These are phyloP conservation scores for Pseudogymnoascus verrucosus DNA, from an alignment of 2,329 filamentous ascomycete species.

Conservation along the genomic window DNA sequence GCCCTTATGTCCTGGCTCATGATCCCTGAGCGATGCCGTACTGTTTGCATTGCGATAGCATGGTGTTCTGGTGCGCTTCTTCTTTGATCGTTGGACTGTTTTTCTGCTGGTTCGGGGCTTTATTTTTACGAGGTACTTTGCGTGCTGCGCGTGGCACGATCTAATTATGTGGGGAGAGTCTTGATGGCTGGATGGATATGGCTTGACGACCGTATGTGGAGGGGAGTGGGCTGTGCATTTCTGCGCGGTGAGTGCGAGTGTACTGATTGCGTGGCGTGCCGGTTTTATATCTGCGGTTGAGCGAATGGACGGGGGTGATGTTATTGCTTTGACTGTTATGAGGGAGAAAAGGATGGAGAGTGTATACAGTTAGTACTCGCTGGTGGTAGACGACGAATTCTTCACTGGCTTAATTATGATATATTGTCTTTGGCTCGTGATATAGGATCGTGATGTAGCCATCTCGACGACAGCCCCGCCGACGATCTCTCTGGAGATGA, in stretches of 20 bases:
- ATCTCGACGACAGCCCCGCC: background rate
- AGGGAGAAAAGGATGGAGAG: background rate
- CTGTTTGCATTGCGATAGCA: background rate
- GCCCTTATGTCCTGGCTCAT: background rate
- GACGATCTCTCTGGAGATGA: background rate
- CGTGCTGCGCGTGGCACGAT: background rate
- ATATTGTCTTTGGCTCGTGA: background rate
- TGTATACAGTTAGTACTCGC: constrained; percentile 2
- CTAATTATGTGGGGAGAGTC: background rate
- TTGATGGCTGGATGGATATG: constrained; percentile 1
- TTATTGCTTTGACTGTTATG: background rate
- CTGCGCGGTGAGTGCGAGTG: background rate
- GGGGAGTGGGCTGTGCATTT: background rate
- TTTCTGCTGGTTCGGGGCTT: constrained; percentile 4
- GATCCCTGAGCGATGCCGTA: background rate
- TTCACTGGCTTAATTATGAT: background rate
- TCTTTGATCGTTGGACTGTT: constrained; percentile 2
- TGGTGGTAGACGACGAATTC: background rate
- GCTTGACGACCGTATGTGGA: background rate
- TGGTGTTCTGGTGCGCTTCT: background rate
- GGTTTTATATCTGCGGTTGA: constrained; percentile 2
- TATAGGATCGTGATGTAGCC: background rate
- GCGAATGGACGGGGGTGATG: background rate
- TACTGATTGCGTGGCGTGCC: background rate
- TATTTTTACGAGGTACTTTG: constrained; percentile 3